Evolutionary conservation across 345 rosid genomes (phyloP).

Genomic region (Limnanthes douglasii): DNA sequence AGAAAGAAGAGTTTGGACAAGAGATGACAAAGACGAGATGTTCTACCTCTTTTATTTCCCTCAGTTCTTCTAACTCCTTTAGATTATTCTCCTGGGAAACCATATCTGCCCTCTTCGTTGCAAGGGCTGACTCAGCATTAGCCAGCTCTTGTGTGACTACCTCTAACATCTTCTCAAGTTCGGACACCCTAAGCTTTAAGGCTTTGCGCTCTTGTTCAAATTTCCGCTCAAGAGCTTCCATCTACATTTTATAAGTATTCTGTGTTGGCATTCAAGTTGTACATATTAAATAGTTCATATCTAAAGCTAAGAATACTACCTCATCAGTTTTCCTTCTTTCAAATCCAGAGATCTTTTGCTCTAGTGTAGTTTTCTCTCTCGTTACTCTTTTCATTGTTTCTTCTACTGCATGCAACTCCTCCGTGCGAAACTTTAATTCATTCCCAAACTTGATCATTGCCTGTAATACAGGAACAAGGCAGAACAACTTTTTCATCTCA

Average conservation of each 20-base stretch:
- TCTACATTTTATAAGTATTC: constrained; percentile 21
- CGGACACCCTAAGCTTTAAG: constrained; percentile 39
- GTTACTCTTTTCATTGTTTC: constrained; percentile 31
- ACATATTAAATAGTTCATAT: not conserved
- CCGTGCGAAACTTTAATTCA: constrained; percentile 45
- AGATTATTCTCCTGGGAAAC: constrained; percentile 40
- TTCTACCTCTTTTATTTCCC: constrained; percentile 92
- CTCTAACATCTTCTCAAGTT: constrained; percentile 59
- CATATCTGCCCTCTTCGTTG: constrained; percentile 35
- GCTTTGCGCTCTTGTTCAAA: constrained; percentile 53
- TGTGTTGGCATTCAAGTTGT: constrained; percentile 4
- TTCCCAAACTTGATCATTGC: constrained; percentile 38
- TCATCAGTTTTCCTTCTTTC: constrained; percentile 62
- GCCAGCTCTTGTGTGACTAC: constrained; percentile 32
- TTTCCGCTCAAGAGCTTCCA: constrained; percentile 31
- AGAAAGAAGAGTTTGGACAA: not conserved
- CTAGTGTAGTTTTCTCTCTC: constrained; percentile 43
- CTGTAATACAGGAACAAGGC: constrained; percentile 19
- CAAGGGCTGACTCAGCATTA: constrained; percentile 35
- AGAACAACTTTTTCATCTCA: no score
- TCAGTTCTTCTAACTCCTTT: constrained; percentile 79
- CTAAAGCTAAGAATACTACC: constrained; percentile 19
- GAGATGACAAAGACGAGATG: not conserved
- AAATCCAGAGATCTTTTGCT: constrained; percentile 39
- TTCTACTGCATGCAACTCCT: constrained; percentile 37